Percentiles rank a stretch among this genome's conserved stretches.
Evolutionary conservation across 2,329 filamentous ascomycete genomes (phyloP).

Genomic region (Pseudocercospora crystallina): DNA sequence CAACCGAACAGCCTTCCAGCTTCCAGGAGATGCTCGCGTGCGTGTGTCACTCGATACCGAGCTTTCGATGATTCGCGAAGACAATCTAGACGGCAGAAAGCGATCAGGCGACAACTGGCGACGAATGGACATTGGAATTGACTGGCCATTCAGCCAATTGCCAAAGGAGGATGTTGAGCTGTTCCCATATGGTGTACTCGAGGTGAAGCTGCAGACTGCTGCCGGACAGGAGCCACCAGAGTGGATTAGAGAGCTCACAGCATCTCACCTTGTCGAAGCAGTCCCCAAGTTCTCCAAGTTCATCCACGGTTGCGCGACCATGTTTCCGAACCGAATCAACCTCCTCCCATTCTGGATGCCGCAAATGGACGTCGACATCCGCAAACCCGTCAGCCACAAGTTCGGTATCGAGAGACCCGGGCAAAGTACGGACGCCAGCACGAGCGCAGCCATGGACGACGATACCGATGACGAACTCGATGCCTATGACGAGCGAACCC

Average conservation of each 20-base stretch:
- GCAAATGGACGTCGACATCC: conserved; percentile 97
- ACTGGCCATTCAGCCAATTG: conserved; percentile 89
- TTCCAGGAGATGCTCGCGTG: conserved; percentile 92
- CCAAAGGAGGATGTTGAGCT: conserved; percentile 80
- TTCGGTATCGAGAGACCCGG: conserved; percentile 86
- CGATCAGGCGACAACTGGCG: conserved; percentile 90
- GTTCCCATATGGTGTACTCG: conserved; percentile 93
- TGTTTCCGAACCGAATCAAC: conserved; percentile 85
- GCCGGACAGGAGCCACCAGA: conserved; percentile 91
- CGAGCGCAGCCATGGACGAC: conserved; percentile 74
- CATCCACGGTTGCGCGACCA: conserved; percentile 85
- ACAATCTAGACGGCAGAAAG: conserved; percentile 79
- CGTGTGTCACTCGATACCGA: conserved; percentile 97
- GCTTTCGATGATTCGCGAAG: conserved; percentile 89
- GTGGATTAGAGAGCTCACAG: conserved; percentile 91
- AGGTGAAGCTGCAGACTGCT: conserved; percentile 97
- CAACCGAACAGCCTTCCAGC: conserved; percentile 95
- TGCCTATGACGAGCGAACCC: conserved; percentile 43
- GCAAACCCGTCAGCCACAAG: conserved; percentile 81
- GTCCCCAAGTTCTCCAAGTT: conserved; percentile 99
- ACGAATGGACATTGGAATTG: conserved; percentile 94
- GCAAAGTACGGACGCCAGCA: conserved; percentile 71
- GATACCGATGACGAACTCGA: conserved; percentile 66
- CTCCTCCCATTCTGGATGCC: conserved; percentile 96
- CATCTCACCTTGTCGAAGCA: conserved; percentile 95